These are phyloP conservation scores for Pugionium cornutum DNA, from an alignment of 345 rosid genomes.

Conservation along the genomic window DNA sequence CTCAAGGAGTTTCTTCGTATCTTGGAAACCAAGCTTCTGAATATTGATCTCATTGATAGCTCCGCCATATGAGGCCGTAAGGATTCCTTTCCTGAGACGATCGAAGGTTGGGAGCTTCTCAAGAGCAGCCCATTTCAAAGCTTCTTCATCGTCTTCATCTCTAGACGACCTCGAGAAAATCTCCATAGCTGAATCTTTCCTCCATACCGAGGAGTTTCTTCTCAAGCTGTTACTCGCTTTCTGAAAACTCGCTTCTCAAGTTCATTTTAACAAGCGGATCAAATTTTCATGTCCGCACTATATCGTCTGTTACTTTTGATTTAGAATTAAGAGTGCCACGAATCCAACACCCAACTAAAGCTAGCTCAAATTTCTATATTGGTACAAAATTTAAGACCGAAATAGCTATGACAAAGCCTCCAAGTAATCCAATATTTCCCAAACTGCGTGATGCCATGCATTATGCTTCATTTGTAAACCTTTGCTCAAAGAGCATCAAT, in stretches of 20 bases:
- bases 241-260: slow-evolving; percentile 40
- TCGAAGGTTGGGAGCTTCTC: slow-evolving; percentile 80
- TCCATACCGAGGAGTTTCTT: slow-evolving; percentile 39
- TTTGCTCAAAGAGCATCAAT: too few species aligned
- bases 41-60: slow-evolving; percentile 60
- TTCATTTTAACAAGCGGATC: too few species aligned
- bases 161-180: slow-evolving; percentile 59
- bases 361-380: too few species aligned
- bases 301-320: too few species aligned
- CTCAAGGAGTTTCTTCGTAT: slow-evolving; percentile 67
- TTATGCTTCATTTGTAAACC: too few species aligned
- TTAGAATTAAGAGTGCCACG: too few species aligned
- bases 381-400: too few species aligned
- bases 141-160: slow-evolving; percentile 80
- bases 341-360: too few species aligned
- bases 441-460: too few species aligned
- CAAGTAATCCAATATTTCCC: too few species aligned
- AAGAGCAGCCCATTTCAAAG: slow-evolving; percentile 85
- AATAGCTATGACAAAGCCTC: too few species aligned
- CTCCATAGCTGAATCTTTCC: slow-evolving; percentile 46
- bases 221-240: slow-evolving; percentile 47
- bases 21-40: slow-evolving; percentile 62
- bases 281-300: too few species aligned
- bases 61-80: slow-evolving; percentile 55
- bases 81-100: slow-evolving; percentile 69